phyloP scores from a whole-genome alignment of 2,329 filamentous ascomycete species.

The Trichophyton schoenleinii region DNA sequence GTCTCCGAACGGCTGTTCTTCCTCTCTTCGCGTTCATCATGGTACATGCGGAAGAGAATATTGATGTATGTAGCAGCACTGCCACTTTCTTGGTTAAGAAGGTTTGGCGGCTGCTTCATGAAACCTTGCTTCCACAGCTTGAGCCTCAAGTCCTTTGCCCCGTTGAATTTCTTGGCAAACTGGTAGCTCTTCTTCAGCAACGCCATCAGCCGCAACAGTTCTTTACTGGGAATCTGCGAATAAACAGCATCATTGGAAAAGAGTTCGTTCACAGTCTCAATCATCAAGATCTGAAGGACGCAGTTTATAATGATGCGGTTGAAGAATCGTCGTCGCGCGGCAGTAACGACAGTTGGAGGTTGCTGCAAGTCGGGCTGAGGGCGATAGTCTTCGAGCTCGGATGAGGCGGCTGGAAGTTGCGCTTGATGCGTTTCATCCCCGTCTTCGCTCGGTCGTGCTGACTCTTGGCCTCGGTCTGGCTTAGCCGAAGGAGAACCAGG shows the following conservation, averaged over 20 bases:
- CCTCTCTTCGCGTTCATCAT: conserved; percentile 72
- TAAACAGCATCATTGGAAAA: conserved; percentile 97
- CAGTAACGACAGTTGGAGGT: conserved; percentile 83
- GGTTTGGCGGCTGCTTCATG: conserved; percentile 97
- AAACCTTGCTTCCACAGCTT: conserved; percentile 93
- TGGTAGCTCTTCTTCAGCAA: conserved; percentile 92
- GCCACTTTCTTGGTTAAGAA: conserved; percentile 92
- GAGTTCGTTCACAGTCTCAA: conserved; percentile 96
- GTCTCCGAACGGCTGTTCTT: conserved; percentile 68
- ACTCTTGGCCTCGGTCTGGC: conserved; percentile 21
- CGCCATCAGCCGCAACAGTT: conserved; percentile 83
- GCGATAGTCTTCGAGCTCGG: conserved; percentile 72
- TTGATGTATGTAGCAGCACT: conserved; percentile 88
- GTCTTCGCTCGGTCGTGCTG: conserved; percentile 8
- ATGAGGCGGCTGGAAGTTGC: conserved; percentile 22
- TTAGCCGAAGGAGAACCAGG: conserved; percentile 10
- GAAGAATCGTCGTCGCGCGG: conserved; percentile 86
- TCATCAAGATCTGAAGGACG: conserved; percentile 95
- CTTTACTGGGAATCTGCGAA: conserved; percentile 74
- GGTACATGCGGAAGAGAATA: conserved; percentile 95
- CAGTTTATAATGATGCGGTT: conserved; percentile 99
- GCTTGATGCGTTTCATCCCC: conserved; percentile 18
- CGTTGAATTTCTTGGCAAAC: conserved; percentile 95
- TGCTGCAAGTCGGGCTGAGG: conserved; percentile 65
- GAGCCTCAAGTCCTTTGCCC: conserved; percentile 89